A percentile compares a stretch with the other conserved stretches of the same genome.
Evolutionary conservation across 331 rosid genomes (phyloP).

Genomic region (Malus hybrid): DNA sequence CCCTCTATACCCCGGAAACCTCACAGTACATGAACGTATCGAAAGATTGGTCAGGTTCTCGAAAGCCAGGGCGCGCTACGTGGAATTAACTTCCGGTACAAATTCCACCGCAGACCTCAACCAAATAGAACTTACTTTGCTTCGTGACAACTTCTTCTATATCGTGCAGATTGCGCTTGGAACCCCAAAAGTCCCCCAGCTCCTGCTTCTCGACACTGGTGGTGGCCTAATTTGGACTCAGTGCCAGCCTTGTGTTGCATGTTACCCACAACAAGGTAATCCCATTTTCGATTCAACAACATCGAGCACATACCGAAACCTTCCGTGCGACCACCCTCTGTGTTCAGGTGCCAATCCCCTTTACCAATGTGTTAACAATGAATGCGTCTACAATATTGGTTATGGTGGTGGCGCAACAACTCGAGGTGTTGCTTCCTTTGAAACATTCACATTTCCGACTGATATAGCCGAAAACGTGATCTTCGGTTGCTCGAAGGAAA

Average conservation of each 20-base stretch:
- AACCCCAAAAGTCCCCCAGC: background rate
- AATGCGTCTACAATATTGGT: background rate
- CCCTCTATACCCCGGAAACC: constrained; percentile 2
- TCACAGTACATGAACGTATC: background rate
- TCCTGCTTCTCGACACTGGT: constrained; percentile 6
- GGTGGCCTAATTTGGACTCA: constrained; percentile 21
- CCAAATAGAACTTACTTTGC: background rate
- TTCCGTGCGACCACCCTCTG: constrained; percentile 1
- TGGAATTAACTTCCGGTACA: background rate
- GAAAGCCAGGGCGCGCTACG: background rate
- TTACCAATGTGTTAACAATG: background rate
- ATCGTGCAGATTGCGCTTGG: constrained; percentile 2
- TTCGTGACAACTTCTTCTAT: constrained; percentile 5
- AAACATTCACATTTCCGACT: constrained; percentile 9
- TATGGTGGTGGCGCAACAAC: constrained; percentile 14
- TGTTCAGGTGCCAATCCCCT: background rate
- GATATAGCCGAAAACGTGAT: background rate
- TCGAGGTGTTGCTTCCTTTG: background rate
- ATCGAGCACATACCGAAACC: background rate
- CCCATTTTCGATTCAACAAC: background rate
- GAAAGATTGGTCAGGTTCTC: constrained; percentile 4
- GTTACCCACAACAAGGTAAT: constrained; percentile 2
- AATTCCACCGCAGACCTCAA: background rate
- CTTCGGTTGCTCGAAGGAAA: constrained; percentile 13
- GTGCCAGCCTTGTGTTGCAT: constrained; percentile 9